These are phyloP conservation scores for Hymenoscyphus fraxineus DNA, from an alignment of 2,329 filamentous ascomycete genomes.

Conservation along the genomic window DNA sequence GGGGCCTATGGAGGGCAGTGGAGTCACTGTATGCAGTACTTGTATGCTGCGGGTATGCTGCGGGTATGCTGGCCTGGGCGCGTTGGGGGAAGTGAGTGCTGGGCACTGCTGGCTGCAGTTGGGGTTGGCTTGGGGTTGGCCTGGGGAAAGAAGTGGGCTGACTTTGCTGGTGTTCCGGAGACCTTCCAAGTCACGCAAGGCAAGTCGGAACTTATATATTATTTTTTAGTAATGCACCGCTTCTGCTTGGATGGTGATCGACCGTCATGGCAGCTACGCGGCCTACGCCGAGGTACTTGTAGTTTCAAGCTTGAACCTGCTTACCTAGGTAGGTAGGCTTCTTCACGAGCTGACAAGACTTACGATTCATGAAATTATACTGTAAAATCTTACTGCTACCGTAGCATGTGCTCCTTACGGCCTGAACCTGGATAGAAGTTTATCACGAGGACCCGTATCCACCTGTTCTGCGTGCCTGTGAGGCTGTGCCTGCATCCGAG, in stretches of 20 bases:
- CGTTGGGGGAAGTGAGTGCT: neutral
- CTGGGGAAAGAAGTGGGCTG: slow-evolving; percentile 2
- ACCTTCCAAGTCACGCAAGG: neutral
- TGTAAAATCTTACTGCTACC: too few relatives aligned
- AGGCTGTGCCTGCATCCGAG: neutral
- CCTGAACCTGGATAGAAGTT: neutral
- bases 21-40: neutral
- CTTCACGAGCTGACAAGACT: neutral
- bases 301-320: neutral
- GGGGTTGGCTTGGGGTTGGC: neutral
- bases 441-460: slow-evolving; percentile 4
- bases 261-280: neutral
- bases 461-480: slow-evolving; percentile 3
- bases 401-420: neutral
- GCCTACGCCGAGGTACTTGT: neutral
- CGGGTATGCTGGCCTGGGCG: neutral
- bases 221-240: neutral
- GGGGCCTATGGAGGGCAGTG: neutral
- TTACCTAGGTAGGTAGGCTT: too few relatives aligned
- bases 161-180: neutral
- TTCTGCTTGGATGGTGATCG: neutral
- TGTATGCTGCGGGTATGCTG: neutral
- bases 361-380: neutral
- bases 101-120: too few relatives aligned
- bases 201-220: neutral